These are phyloP conservation scores for Salix arbutifolia DNA, from an alignment of 345 rosid species.

Conservation along the genomic window DNA sequence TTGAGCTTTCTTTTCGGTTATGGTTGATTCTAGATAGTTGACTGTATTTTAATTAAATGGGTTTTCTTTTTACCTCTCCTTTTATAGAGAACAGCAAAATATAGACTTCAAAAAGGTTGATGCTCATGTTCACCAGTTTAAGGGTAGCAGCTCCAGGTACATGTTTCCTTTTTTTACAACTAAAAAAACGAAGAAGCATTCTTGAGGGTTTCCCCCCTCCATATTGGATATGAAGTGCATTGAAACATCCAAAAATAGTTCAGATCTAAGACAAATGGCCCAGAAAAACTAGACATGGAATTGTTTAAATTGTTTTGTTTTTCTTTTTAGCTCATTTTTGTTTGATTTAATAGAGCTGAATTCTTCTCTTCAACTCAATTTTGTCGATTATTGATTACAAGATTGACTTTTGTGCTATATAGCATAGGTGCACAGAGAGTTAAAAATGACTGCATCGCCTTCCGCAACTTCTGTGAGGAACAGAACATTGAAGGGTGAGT, in stretches of 20 bases:
- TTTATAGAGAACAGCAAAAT: conserved; percentile 59
- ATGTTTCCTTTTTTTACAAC: background rate
- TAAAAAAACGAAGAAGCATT: background rate
- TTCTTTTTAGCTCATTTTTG: background rate
- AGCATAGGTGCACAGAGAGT: conserved; percentile 94
- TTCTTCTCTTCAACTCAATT: background rate
- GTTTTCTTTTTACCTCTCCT: background rate
- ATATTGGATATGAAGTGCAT: background rate
- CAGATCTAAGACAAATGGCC: conserved; percentile 11
- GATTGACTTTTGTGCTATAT: conserved; percentile 28
- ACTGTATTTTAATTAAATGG: background rate
- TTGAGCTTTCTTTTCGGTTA: background rate
- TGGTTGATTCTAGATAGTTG: background rate
- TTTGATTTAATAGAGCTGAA: background rate
- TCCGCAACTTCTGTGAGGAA: conserved; percentile 78
- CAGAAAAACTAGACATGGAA: background rate
- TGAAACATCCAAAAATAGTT: background rate
- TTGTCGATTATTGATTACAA: background rate
- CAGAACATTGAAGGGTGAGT: conserved; percentile 75
- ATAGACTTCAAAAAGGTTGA: conserved; percentile 85
- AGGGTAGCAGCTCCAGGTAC: conserved; percentile 98
- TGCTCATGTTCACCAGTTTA: conserved; percentile 87
- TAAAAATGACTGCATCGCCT: conserved; percentile 71
- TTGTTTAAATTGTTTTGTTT: background rate
- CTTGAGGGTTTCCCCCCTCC: background rate